phyloP scores from a whole-genome alignment of 1,139 yeast genomes.

The Geotrichum reessii region DNA sequence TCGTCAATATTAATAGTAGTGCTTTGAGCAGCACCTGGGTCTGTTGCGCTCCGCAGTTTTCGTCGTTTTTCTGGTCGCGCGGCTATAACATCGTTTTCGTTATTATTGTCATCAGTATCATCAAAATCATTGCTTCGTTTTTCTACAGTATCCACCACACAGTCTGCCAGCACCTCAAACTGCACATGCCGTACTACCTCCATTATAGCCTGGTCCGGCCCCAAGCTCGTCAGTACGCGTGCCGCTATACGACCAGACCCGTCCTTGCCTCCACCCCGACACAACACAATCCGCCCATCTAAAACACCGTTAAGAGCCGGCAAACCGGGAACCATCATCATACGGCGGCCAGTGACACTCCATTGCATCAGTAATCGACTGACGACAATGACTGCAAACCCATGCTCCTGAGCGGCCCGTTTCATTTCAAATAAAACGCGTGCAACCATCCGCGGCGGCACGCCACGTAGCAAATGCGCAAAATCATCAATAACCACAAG shows the following conservation, averaged over 20 bases:
- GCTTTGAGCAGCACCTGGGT: not conserved
- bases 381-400: slow-evolving; percentile 1
- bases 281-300: slow-evolving; percentile 1
- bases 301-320: not conserved
- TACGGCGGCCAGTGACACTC: not conserved
- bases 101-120: not conserved
- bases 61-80: not conserved
- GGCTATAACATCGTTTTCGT: not conserved
- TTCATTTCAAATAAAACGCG: slow-evolving; percentile 1
- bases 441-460: not conserved
- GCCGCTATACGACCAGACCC: not conserved
- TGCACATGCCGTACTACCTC: not conserved
- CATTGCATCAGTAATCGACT: not conserved
- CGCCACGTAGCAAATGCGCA: not conserved
- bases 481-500: slow-evolving; percentile 15
- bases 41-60: not conserved
- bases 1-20: not conserved
- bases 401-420: slow-evolving; percentile 2
- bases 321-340: slow-evolving; percentile 1
- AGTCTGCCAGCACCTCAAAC: not conserved
- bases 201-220: not conserved
- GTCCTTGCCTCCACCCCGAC: not conserved
- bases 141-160: not conserved
- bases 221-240: not conserved
- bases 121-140: no score